These are phyloP conservation scores for Odontarrhena argentea DNA, from an alignment of 345 rosid species.

Conservation along the genomic window DNA sequence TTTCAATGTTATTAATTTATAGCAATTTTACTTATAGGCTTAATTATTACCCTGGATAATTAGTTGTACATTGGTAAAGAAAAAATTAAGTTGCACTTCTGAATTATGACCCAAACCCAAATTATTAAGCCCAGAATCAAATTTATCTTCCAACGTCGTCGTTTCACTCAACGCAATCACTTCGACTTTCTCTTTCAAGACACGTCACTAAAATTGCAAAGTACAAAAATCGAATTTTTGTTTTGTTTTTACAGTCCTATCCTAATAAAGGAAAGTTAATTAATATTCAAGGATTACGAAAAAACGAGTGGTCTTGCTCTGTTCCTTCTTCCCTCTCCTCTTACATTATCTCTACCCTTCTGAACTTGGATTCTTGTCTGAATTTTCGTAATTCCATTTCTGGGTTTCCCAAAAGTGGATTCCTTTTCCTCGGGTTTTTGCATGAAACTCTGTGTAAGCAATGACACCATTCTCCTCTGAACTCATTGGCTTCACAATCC, in stretches of 20 bases:
- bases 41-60: no score
- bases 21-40: no score
- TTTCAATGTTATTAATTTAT: no score
- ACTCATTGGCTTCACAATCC: slow-evolving; percentile 40
- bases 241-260: not conserved
- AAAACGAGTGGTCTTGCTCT: slow-evolving; percentile 40
- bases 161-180: not conserved
- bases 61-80: no score
- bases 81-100: no score
- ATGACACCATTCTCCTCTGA: slow-evolving; percentile 42
- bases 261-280: not conserved
- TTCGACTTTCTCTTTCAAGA: not conserved
- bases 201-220: slow-evolving; percentile 6
- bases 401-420: not conserved
- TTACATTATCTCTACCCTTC: slow-evolving; percentile 1
- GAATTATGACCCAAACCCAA: not conserved
- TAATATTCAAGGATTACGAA: slow-evolving; percentile 14
- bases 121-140: not conserved
- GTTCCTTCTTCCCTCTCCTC: not conserved
- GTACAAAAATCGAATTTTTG: not conserved
- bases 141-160: not conserved
- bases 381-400: not conserved
- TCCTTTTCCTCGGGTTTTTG: not conserved
- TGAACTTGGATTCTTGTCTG: slow-evolving; percentile 12
- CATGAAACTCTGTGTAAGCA: slow-evolving; percentile 13